These are phyloP conservation scores for Tetragonia tetragonoides DNA, from an alignment of 148 eudicot genomes.

Conservation along the genomic window DNA sequence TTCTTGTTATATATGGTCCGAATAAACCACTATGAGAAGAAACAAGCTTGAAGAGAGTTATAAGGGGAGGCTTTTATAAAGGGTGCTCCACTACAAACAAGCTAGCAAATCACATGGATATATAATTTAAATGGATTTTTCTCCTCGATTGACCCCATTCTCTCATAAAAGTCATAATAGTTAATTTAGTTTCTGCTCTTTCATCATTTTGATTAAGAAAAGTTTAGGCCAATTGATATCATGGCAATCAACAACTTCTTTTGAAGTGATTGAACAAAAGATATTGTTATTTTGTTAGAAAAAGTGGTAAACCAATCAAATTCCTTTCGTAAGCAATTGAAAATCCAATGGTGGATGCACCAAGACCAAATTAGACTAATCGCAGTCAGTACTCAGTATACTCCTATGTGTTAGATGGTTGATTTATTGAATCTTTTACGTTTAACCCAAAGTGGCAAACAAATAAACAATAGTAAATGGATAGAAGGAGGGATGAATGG, in stretches of 20 bases:
- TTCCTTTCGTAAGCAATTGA: neutral
- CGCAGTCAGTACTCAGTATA: too few species aligned
- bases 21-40: neutral
- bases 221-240: conserved; percentile 25
- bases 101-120: neutral
- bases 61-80: neutral
- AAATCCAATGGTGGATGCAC: neutral
- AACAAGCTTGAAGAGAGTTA: neutral
- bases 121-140: neutral
- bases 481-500: too few species aligned
- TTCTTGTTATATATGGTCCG: neutral
- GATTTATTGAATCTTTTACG: too few species aligned
- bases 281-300: conserved; percentile 7
- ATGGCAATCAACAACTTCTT: conserved; percentile 17
- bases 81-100: neutral
- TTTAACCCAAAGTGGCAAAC: too few species aligned
- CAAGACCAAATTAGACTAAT: too few species aligned
- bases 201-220: conserved; percentile 20
- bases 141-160: neutral
- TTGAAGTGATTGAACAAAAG: conserved; percentile 1
- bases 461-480: too few species aligned
- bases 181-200: conserved; percentile 2
- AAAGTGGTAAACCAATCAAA: neutral
- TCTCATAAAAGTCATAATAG: neutral
- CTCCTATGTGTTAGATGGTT: too few species aligned